Evolutionary conservation across 495 filamentous ascomycete genomes (phyloP).

Genomic region (Talaromyces liani): DNA sequence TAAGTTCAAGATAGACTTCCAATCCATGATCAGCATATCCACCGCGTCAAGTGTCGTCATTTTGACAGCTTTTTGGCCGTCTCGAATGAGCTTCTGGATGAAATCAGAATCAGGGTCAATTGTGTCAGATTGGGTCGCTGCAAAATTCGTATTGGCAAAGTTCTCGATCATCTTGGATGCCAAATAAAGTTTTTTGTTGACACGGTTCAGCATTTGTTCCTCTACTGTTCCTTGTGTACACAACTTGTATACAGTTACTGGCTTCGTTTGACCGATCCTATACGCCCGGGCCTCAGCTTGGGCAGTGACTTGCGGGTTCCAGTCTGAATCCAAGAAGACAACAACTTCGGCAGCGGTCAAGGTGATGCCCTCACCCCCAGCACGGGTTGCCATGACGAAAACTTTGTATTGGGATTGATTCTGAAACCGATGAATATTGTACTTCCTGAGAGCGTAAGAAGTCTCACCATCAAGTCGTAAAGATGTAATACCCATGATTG

Average conservation of each 20-base stretch:
- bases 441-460: slow-evolving; percentile 43
- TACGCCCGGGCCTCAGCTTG: slow-evolving; percentile 56
- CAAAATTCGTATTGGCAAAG: neutral
- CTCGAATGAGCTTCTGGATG: neutral
- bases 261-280: slow-evolving; percentile 50
- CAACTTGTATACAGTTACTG: slow-evolving; percentile 52
- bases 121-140: slow-evolving; percentile 4
- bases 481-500: slow-evolving; percentile 36
- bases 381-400: slow-evolving; percentile 58
- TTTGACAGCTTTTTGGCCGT: neutral
- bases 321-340: slow-evolving; percentile 59
- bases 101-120: slow-evolving; percentile 10
- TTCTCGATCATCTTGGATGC: slow-evolving; percentile 52
- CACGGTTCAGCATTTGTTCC: slow-evolving; percentile 55
- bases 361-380: slow-evolving; percentile 60
- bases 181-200: slow-evolving; percentile 61
- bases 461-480: slow-evolving; percentile 54
- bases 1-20: slow-evolving; percentile 45
- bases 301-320: slow-evolving; percentile 57
- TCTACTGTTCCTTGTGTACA: slow-evolving; percentile 55
- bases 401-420: slow-evolving; percentile 42
- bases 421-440: slow-evolving; percentile 54
- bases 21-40: slow-evolving; percentile 55
- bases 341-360: slow-evolving; percentile 52
- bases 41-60: slow-evolving; percentile 33